Conservation (phyloP, 2,329 filamentous ascomycete species). For the Beauveria varroae region DNA sequence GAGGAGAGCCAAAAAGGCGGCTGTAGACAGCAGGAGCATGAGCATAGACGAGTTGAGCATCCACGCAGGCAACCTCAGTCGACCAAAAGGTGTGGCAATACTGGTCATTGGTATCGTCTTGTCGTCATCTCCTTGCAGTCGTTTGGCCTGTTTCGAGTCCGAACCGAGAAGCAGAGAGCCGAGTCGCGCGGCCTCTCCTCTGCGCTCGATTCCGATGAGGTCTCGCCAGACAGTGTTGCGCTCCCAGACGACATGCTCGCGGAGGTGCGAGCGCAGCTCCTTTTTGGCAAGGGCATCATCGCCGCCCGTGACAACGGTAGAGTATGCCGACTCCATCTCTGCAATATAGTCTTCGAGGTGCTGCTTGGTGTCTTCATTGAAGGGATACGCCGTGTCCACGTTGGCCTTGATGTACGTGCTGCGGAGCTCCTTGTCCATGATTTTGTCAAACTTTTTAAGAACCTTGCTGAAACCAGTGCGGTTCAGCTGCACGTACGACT, state of each 20-base stretch:
- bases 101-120: constrained; percentile 55
- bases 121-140: constrained; percentile 79
- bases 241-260: constrained; percentile 98
- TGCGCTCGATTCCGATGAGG: constrained; percentile 95
- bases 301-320: constrained; percentile 73
- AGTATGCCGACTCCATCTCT: constrained; percentile 72
- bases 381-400: constrained; percentile 76
- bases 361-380: constrained; percentile 64
- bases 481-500: constrained; percentile 94
- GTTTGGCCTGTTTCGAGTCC: constrained; percentile 59
- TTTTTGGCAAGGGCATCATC: constrained; percentile 70
- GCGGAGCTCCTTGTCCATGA: constrained; percentile 73
- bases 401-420: constrained; percentile 64
- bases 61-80: constrained; percentile 70
- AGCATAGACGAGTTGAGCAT: constrained; percentile 76
- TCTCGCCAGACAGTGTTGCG: constrained; percentile 98
- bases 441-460: constrained; percentile 98
- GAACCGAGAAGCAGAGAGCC: constrained; percentile 77
- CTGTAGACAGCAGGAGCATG: constrained; percentile 62
- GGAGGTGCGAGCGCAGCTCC: constrained; percentile 80
- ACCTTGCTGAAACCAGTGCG: constrained; percentile 95
- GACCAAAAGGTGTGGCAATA: constrained; percentile 72
- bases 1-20: constrained; percentile 67
- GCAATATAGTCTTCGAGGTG: constrained; percentile 63
- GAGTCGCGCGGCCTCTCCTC: constrained; percentile 87